Base-by-base conservation (phyloP, 371 early-diverging fungal genomes). In the Circinella minor region DNA sequence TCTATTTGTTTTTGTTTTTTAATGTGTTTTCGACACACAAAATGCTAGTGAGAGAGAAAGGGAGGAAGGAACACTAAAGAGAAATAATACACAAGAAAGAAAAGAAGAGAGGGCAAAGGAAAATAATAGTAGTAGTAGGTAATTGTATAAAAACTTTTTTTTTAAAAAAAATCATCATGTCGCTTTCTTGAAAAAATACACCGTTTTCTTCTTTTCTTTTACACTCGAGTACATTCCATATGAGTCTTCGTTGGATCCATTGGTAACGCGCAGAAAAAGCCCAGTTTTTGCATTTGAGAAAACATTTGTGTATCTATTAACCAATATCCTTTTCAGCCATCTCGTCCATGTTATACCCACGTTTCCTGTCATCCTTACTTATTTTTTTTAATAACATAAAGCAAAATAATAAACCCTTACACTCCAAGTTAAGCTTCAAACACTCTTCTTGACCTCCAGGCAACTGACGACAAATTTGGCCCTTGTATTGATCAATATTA, bases 191-290 rank as follows among this genome's bases (percentile, higher is more conserved):
- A 27, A 27, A 27, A 11, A 43, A 6, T 3, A 43, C 11, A 11
- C 43, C 14, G 8, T n/a, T 51, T 51, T 8, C 15, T 51, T 51
- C 51, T n/a, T 51, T 15, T 54, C 64, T 48, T 37, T 74, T 73
- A 87, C 34, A 85, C 77, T 65, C 79, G 74, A 64, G 73, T 69
- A 61, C 87, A 87, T 43, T 84, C 85, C 79, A 87, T 82, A 67
- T 84, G 77, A n/a, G 83, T 85, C 66, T 81, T 71, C n/a, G 72
- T 82, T 18, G 87, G 87, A 60, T 87, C 87, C 80, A 81, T 83
- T 34, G 85, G 85, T 62, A 87, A 73, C 48, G 83, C 79, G 74
- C 87, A 87, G 69, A 85, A 87, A 66, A 85, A 87, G 65, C 84
- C 87, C 60, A 87, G 76, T 65, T 85, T 81, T 76, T 87, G 87